Conservation (phyloP, 2,329 filamentous ascomycete genomes). For the Cercospora sp. region DNA sequence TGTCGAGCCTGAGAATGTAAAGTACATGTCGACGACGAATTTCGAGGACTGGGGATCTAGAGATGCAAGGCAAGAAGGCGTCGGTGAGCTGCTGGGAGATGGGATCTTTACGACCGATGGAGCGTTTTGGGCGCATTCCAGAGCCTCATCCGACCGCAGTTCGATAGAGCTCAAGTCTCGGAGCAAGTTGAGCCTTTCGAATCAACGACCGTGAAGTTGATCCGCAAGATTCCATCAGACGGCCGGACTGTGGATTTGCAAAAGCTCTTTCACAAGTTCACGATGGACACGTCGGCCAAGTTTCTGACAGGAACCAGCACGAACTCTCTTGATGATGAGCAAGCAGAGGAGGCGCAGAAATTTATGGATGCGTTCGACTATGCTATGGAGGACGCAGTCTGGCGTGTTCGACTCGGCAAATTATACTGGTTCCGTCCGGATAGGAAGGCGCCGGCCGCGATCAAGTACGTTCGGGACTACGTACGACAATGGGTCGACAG, state of each 20-base stretch:
- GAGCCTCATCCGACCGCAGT: conserved; percentile 52
- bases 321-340: conserved; percentile 23
- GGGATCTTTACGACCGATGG: conserved; percentile 47
- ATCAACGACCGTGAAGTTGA: conserved; percentile 56
- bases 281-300: conserved; percentile 65
- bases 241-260: conserved; percentile 61
- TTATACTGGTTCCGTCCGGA: conserved; percentile 16
- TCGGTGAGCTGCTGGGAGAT: conserved; percentile 32
- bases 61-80: conserved; percentile 1
- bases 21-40: conserved; percentile 9
- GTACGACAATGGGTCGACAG: conserved; percentile 22
- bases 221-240: conserved; percentile 56
- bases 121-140: conserved; percentile 30
- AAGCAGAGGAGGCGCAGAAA: conserved; percentile 11
- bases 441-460: conserved; percentile 20
- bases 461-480: conserved; percentile 10
- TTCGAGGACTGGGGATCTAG: conserved; percentile 11
- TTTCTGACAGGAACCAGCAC: conserved; percentile 61
- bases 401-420: conserved; percentile 15
- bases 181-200: conserved; percentile 59
- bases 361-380: conserved; percentile 25
- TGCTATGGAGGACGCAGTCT: conserved; percentile 9
- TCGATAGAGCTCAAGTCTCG: conserved; percentile 50
- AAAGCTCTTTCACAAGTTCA: conserved; percentile 63
- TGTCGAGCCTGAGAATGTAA: conserved; percentile 17